These are phyloP conservation scores for Fusarium clavum DNA, from an alignment of 2,329 filamentous ascomycete genomes.

Conservation along the genomic window DNA sequence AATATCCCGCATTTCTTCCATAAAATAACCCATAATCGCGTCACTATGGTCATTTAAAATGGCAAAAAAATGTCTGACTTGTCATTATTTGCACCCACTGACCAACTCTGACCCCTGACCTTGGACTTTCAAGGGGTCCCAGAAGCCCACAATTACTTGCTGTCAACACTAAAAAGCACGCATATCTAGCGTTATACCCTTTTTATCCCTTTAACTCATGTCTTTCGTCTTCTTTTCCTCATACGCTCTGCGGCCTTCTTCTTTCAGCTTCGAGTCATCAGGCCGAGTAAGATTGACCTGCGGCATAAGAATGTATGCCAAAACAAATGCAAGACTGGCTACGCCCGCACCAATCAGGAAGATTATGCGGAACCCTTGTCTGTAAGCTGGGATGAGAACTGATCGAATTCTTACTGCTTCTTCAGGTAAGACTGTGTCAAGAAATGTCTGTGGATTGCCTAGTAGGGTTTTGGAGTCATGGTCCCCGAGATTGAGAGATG, in stretches of 20 bases:
- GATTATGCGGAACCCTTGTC: constrained; percentile 52
- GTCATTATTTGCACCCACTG: not conserved
- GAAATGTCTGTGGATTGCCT: constrained; percentile 50
- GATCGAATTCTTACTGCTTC: constrained; percentile 49
- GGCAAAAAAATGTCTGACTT: too few species aligned
- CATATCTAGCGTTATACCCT: not conserved
- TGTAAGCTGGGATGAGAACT: constrained; percentile 53
- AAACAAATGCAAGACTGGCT: constrained; percentile 51
- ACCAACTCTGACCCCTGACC: too few species aligned
- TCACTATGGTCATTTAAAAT: not conserved
- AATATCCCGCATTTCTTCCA: not conserved
- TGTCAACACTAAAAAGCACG: not conserved
- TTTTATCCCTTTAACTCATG: not conserved
- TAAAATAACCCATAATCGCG: not conserved
- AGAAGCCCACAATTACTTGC: not conserved
- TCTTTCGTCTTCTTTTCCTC: constrained; percentile 22
- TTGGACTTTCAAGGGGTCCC: not conserved
- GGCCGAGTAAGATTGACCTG: constrained; percentile 53
- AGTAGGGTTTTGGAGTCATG: constrained; percentile 46
- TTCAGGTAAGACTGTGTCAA: constrained; percentile 43
- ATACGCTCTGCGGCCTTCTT: constrained; percentile 47
- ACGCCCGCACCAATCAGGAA: constrained; percentile 54
- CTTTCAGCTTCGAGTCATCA: constrained; percentile 53
- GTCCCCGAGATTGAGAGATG: constrained; percentile 41
- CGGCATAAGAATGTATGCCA: constrained; percentile 55